Conservation (phyloP, 306 rosid genomes). For the Vigna trinervia region DNA sequence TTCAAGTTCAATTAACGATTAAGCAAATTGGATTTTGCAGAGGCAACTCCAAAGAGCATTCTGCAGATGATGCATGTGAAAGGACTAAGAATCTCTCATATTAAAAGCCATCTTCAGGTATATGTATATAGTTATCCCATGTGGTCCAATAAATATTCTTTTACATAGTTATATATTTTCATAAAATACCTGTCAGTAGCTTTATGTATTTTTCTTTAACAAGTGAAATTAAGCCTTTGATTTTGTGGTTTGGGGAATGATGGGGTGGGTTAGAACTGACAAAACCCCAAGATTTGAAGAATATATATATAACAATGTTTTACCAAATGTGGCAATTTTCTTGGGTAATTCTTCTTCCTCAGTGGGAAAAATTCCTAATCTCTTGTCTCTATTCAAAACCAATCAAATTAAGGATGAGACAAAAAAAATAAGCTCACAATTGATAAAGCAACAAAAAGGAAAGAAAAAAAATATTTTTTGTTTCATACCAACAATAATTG, state of each 20-base stretch:
- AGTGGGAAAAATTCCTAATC: neutral
- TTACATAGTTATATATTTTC: too few species aligned
- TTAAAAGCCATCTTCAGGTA: conserved; percentile 93
- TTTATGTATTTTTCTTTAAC: neutral
- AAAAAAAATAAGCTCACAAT: neutral
- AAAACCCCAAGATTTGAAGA: neutral
- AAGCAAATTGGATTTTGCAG: conserved; percentile 50
- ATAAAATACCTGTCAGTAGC: neutral
- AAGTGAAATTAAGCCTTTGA: neutral
- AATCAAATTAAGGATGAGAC: neutral
- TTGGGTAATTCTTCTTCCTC: neutral
- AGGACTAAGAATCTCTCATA: conserved; percentile 72
- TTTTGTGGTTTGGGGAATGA: neutral
- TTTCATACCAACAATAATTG: conserved; percentile 20
- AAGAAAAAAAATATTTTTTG: neutral
- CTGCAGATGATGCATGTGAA: conserved; percentile 74
- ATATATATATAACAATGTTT: neutral
- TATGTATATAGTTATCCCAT: neutral
- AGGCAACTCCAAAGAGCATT: conserved; percentile 78
- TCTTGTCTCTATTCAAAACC: neutral
- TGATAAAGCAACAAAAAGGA: conserved; percentile 5
- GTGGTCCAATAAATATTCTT: neutral
- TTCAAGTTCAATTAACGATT: neutral
- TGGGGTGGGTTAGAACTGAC: too few species aligned
- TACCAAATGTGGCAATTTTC: neutral